Conservation (phyloP, 768 basidiomycete genomes). For the Ramaria rubella region DNA sequence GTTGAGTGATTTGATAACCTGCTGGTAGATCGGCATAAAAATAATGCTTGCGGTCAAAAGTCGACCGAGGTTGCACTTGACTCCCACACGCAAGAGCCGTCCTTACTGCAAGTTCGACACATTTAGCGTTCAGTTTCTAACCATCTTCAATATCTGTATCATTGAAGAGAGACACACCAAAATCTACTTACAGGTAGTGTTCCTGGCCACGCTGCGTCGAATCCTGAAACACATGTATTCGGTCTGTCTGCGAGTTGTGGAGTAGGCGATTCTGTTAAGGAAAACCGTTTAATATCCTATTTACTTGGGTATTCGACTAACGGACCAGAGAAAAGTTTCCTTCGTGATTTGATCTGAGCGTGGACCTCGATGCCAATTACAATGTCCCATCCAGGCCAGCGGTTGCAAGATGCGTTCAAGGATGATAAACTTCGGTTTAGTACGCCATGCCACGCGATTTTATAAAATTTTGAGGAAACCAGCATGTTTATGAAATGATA, state of each 20-base stretch:
- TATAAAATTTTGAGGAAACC: neutral
- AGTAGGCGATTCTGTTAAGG: slow-evolving; percentile 32
- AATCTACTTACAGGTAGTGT: slow-evolving; percentile 69
- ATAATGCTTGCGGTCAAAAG: slow-evolving; percentile 97
- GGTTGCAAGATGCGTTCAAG: slow-evolving; percentile 14
- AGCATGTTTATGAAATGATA: neutral
- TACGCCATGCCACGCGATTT: neutral
- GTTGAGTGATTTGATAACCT: slow-evolving; percentile 97
- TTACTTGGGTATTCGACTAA: slow-evolving; percentile 9
- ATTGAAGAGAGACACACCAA: neutral
- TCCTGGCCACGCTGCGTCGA: slow-evolving; percentile 91
- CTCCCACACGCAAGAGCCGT: slow-evolving; percentile 74
- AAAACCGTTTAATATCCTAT: neutral
- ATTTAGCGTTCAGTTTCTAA: slow-evolving; percentile 57
- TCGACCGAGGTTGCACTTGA: slow-evolving; percentile 58
- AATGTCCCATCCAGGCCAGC: slow-evolving; percentile 87
- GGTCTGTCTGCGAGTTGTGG: slow-evolving; percentile 44
- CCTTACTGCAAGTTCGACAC: slow-evolving; percentile 72
- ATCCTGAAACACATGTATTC: slow-evolving; percentile 67
- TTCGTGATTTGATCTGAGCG: slow-evolving; percentile 81
- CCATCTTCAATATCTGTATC: slow-evolving; percentile 1
- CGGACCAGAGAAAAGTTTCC: slow-evolving; percentile 82
- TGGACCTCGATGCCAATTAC: slow-evolving; percentile 94
- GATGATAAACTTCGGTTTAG: neutral
- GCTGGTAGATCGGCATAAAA: slow-evolving; percentile 93